These are phyloP conservation scores for Cladophialophora exuberans DNA, from an alignment of 2,329 filamentous ascomycete genomes.

Conservation along the genomic window DNA sequence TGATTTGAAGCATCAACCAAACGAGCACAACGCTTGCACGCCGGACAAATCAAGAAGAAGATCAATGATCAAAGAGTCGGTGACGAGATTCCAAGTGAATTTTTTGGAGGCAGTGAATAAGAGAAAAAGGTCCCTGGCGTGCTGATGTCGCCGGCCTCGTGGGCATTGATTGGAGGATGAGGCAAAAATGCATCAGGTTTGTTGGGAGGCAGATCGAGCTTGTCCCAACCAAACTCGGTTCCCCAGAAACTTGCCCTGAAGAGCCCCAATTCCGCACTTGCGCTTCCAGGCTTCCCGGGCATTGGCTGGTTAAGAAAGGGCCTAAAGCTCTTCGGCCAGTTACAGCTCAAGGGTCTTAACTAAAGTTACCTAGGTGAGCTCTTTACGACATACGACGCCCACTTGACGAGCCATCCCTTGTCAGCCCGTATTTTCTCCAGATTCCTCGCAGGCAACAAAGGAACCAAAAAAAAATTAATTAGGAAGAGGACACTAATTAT, in stretches of 20 bases:
- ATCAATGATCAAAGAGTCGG: slow-evolving; percentile 5
- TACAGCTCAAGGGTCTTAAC: too few relatives aligned
- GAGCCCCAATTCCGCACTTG: slow-evolving; percentile 4
- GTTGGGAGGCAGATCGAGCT: slow-evolving; percentile 12
- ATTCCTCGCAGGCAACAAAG: too few relatives aligned
- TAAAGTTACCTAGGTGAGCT: too few relatives aligned
- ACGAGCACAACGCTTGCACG: background rate
- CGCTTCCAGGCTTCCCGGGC: too few relatives aligned
- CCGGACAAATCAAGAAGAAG: background rate
- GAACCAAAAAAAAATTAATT: too few relatives aligned
- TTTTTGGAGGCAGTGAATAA: background rate
- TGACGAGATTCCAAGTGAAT: slow-evolving; percentile 10
- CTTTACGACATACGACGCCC: too few relatives aligned
- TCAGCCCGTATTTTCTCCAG: too few relatives aligned
- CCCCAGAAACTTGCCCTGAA: slow-evolving; percentile 12
- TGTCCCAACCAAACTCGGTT: too few relatives aligned
- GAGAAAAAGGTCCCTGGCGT: background rate
- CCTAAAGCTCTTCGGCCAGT: too few relatives aligned
- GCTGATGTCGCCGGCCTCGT: background rate
- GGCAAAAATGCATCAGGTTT: slow-evolving; percentile 10
- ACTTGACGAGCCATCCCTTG: too few relatives aligned
- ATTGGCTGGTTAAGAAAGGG: too few relatives aligned
- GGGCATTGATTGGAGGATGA: slow-evolving; percentile 2
- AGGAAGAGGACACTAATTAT: too few relatives aligned
- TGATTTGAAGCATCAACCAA: background rate